A percentile compares a stretch with the other conserved stretches of the same genome.
phyloP scores from a whole-genome alignment of 129 eudicot genomes.

The Dittrichia graveolens region DNA sequence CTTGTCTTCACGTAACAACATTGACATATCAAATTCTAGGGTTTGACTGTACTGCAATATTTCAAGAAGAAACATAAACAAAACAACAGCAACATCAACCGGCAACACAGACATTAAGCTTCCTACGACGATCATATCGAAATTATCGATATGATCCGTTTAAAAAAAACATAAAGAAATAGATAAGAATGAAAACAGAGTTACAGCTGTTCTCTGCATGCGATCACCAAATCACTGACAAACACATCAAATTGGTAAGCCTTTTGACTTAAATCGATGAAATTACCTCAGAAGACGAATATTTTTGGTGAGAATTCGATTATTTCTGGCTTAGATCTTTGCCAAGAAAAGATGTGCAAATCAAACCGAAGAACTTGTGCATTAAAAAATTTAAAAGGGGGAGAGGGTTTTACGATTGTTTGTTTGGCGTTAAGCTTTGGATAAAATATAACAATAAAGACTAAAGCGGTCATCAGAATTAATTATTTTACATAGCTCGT shows the following conservation, averaged over 20 bases:
- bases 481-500: not conserved
- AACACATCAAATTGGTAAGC: slow-evolving; percentile 3
- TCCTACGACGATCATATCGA: slow-evolving; percentile 11
- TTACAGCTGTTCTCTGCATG: slow-evolving; percentile 33
- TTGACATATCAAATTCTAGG: slow-evolving; percentile 33
- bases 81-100: slow-evolving; percentile 18
- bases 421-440: slow-evolving; percentile 34
- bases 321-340: slow-evolving; percentile 9
- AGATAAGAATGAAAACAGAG: slow-evolving; percentile 23
- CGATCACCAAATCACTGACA: slow-evolving; percentile 34
- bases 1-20: not conserved
- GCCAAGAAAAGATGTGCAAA: not conserved
- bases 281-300: slow-evolving; percentile 14
- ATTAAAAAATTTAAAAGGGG: slow-evolving; percentile 30
- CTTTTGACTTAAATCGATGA: not conserved
- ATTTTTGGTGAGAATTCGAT: not conserved
- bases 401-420: slow-evolving; percentile 34
- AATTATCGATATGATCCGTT: not conserved
- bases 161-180: not conserved
- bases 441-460: slow-evolving; percentile 16
- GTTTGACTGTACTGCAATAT: slow-evolving; percentile 24
- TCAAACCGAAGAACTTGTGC: slow-evolving; percentile 15
- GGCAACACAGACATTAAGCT: slow-evolving; percentile 11
- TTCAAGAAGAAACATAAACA: slow-evolving; percentile 15
- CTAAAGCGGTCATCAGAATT: slow-evolving; percentile 1